A percentile compares a stretch with the other conserved stretches of the same genome.
Conservation (phyloP, 169 alveolate genomes). For the Cryptosporidium meleagridis region DNA sequence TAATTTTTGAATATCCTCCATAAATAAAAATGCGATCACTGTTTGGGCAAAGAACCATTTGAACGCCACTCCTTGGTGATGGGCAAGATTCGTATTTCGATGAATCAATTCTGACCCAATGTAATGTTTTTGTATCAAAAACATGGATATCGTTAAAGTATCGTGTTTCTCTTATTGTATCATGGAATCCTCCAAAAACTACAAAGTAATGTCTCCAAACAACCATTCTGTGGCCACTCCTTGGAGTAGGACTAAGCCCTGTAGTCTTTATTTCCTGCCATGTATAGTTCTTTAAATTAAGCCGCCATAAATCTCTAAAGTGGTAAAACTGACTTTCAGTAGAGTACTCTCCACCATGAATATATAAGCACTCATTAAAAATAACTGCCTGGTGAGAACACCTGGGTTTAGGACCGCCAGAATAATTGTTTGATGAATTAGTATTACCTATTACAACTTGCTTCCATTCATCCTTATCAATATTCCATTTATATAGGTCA, state of each 20-base stretch:
- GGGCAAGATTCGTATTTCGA: conserved; percentile 43
- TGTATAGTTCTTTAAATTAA: conserved; percentile 80
- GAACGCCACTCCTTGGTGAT: conserved; percentile 73
- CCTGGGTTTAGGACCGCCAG: conserved; percentile 87
- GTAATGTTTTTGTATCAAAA: conserved; percentile 41
- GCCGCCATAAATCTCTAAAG: conserved; percentile 88
- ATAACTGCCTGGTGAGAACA: conserved; percentile 90
- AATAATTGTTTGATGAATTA: conserved; percentile 25
- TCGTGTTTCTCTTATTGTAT: conserved; percentile 84
- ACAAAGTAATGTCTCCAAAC: conserved; percentile 88
- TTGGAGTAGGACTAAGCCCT: conserved; percentile 86
- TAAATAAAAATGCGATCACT: conserved; percentile 80
- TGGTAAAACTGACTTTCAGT: conserved; percentile 89
- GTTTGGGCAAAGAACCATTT: conserved; percentile 42
- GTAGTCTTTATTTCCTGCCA: conserved; percentile 86
- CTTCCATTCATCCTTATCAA: conserved; percentile 87
- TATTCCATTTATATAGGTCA: conserved; percentile 86
- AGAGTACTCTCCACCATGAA: conserved; percentile 92
- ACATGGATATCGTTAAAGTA: conserved; percentile 89
- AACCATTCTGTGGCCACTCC: conserved; percentile 93
- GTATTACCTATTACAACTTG: conserved; percentile 78
- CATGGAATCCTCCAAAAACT: conserved; percentile 92
- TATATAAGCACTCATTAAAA: conserved; percentile 84
- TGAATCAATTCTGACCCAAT: conserved; percentile 63
- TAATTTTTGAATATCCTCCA: conserved; percentile 90